Evolutionary conservation across 2,329 filamentous ascomycete genomes (phyloP).

Genomic region (Fusarium sp.): DNA sequence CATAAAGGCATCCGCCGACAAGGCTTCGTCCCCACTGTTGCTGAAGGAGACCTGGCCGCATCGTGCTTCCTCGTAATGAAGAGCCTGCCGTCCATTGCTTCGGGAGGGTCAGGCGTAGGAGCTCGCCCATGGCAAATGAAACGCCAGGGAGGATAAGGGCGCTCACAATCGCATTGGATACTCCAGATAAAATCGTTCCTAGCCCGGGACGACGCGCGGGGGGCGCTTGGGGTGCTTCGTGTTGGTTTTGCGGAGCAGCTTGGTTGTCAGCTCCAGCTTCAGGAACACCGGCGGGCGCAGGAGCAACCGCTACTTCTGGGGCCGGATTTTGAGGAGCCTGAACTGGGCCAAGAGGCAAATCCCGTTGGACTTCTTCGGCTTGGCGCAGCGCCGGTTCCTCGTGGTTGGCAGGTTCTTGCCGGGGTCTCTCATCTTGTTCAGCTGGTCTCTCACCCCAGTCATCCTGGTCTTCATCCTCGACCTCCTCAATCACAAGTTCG

Average conservation of each 20-base stretch:
- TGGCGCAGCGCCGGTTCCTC: conserved; percentile 12
- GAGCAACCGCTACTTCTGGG: background rate
- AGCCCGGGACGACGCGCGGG: conserved; percentile 55
- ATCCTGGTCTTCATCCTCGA: conserved; percentile 61
- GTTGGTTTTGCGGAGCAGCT: conserved; percentile 38
- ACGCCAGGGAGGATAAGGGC: conserved; percentile 85
- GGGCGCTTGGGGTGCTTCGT: conserved; percentile 56
- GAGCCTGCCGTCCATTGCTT: conserved; percentile 72
- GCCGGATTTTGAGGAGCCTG: conserved; percentile 6
- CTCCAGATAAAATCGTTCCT: conserved; percentile 57
- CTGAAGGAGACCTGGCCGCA: conserved; percentile 79
- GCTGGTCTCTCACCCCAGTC: conserved; percentile 45
- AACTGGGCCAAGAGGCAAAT: conserved; percentile 7
- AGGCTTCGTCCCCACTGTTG: conserved; percentile 91
- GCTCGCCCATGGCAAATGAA: conserved; percentile 82
- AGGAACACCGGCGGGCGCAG: conserved; percentile 2
- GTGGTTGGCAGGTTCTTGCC: conserved; percentile 13
- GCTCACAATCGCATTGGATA: conserved; percentile 67
- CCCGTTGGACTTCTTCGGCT: conserved; percentile 10
- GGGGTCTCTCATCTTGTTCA: conserved; percentile 31
- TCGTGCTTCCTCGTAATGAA: conserved; percentile 43
- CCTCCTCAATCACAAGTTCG: conserved; percentile 55
- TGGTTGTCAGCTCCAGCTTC: conserved; percentile 15
- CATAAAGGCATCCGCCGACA: conserved; percentile 88
- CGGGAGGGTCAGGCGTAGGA: conserved; percentile 79